Conservation (phyloP, 257 asterid genomes). For the Thymus quinquecostatus region DNA sequence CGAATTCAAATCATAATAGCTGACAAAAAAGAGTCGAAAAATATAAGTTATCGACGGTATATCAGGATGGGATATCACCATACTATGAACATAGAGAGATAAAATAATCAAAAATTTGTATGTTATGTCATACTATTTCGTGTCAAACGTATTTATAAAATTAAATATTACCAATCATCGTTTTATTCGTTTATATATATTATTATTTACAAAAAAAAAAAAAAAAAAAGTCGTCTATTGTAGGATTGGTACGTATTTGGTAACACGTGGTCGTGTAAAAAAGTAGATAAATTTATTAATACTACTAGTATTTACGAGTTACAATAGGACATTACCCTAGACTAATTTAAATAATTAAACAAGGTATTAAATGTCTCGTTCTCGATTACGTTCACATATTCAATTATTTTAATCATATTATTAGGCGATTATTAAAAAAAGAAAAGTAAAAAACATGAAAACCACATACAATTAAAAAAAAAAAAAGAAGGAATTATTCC, state of each 20-base stretch:
- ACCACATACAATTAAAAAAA: background rate
- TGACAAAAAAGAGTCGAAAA: too few species aligned
- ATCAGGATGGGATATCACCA: too few species aligned
- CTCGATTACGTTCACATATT: background rate
- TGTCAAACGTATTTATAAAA: background rate
- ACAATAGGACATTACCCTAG: background rate
- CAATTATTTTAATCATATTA: background rate
- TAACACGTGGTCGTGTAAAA: slow-evolving; percentile 17
- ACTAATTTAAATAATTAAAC: too few species aligned
- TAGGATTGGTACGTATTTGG: background rate
- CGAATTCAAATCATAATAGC: too few species aligned
- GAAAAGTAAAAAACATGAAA: background rate
- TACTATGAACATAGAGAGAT: background rate
- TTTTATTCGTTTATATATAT: background rate
- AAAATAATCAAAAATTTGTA: background rate
- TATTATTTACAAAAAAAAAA: too few species aligned
- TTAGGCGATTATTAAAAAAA: too few species aligned
- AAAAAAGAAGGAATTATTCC: background rate
- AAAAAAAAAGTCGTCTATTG: background rate
- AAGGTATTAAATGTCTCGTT: background rate
- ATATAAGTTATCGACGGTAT: too few species aligned
- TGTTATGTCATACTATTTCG: background rate
- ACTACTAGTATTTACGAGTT: background rate
- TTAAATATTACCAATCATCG: background rate
- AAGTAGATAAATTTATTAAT: background rate